Conservation (phyloP, 805 yeast genomes). For the Scheffersomyces lignosus region DNA sequence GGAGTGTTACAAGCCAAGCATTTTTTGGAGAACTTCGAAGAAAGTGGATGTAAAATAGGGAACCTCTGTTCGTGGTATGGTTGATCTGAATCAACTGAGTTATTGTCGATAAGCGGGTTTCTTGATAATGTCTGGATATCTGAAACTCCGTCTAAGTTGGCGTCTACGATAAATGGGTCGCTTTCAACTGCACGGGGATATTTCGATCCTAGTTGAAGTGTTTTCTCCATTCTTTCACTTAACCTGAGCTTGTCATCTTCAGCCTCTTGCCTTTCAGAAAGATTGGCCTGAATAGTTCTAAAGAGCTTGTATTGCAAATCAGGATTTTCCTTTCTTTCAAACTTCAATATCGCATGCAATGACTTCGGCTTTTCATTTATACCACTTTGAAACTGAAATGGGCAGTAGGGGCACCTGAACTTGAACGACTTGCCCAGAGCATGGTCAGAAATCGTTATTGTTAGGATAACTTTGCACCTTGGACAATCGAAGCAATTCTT, state of each 20-base stretch:
- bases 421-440: constrained; percentile 33
- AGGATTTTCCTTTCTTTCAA: constrained; percentile 7
- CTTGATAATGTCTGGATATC: neutral
- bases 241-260: too few species aligned
- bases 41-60: constrained; percentile 27
- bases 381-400: constrained; percentile 35
- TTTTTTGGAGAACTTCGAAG: constrained; percentile 21
- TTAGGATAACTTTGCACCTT: constrained; percentile 26
- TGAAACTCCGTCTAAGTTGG: neutral
- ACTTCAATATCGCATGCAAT: constrained; percentile 25
- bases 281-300: neutral
- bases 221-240: neutral
- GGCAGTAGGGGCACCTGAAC: constrained; percentile 39
- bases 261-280: neutral
- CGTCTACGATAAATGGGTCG: neutral
- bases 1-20: constrained; percentile 31
- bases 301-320: constrained; percentile 1
- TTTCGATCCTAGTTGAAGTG: neutral
- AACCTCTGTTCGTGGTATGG: constrained; percentile 1
- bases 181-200: neutral
- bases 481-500: constrained; percentile 44
- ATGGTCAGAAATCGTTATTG: constrained; percentile 20
- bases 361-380: constrained; percentile 43
- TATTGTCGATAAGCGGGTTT: neutral
- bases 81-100: too few species aligned